Percentiles rank a stretch among this genome's conserved stretches.
Evolutionary conservation across 2,329 filamentous ascomycete species (phyloP).

Genomic region (Lasiodiplodia citricola): DNA sequence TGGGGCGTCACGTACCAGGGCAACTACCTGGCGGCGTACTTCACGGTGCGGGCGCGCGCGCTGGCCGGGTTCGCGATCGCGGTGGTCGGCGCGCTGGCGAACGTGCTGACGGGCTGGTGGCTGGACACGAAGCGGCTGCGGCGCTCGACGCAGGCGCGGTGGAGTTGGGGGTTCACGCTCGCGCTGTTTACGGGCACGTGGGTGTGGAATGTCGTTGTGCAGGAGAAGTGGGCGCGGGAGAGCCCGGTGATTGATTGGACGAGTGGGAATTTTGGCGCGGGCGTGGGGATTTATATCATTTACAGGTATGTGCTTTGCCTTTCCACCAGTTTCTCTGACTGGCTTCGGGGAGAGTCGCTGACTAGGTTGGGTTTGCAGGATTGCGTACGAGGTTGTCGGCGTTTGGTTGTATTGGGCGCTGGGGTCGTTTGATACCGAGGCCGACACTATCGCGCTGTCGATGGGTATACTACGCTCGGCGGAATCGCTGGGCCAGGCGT

Average conservation of each 20-base stretch:
- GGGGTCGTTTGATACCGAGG: conserved; percentile 57
- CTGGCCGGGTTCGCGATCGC: conserved; percentile 54
- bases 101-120: conserved; percentile 58
- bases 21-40: conserved; percentile 60
- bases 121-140: conserved; percentile 50
- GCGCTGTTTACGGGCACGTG: conserved; percentile 51
- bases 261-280: conserved; percentile 51
- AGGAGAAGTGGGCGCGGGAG: conserved; percentile 31
- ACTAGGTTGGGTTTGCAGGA: not conserved
- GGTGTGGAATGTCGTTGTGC: conserved; percentile 55
- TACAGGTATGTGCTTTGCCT: conserved; percentile 44
- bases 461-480: conserved; percentile 57
- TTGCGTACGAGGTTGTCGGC: conserved; percentile 4
- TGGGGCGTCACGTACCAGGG: conserved; percentile 59
- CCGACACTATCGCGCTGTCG: conserved; percentile 57
- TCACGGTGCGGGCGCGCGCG: conserved; percentile 56
- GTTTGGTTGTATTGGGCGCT: conserved; percentile 61
- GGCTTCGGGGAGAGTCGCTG: not conserved
- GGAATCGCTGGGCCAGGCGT: conserved; percentile 54
- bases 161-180: conserved; percentile 47
- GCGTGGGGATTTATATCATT: conserved; percentile 56
- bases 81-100: conserved; percentile 52
- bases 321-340: too few relatives aligned
- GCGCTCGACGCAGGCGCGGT: conserved; percentile 43
- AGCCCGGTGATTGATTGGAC: conserved; percentile 52